Evolutionary conservation across 1,139 yeast genomes (phyloP), one percentile per base, ranked within the genome.

Genomic region (Scheffersomyces parashehatae): DNA sequence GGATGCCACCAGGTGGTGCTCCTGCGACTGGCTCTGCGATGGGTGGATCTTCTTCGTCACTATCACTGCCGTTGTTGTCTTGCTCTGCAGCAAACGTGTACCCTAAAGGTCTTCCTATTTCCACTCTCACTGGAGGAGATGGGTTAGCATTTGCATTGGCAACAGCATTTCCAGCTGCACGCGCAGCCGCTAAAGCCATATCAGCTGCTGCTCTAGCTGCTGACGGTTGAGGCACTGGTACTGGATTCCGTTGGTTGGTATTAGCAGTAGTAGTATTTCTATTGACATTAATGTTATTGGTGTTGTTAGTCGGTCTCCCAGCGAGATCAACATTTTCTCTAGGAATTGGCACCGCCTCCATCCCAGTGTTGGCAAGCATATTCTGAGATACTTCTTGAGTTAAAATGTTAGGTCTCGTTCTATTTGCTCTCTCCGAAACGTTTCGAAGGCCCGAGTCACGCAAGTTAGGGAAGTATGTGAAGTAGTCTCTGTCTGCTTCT

Each of bases 381-480:
- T 67, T 65, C 44, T 70, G 77, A n/a, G 66, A 55, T 4, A 67
- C 71, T 36, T 71, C 77, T 9, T 67, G 73, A 8, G 67, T 70
- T 29, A 72, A 56, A 10, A 73, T 70, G 26, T 62, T 63, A 4
- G 78, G 77, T 28, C 72, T 58, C 8, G 54, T 47, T 12, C 65
- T 48, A 44, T 69, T 71, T n/a, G 69, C 64, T 34, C 73, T 44
- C 36, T 60, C 64, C 1, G 73, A 69, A 12, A 64, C 44, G 7
- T 61, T 52, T 28, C 68, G 54, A 43, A 67, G 60, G 20, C 61
- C 47, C 12, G 64, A 49, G 30, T 67, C 70, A 20, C 62, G 49
- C 28, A 59, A 50, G 15, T 50, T 54, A 4, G 68, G 66, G 7
- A 63, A 59, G 45, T 70, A 72, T 1, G 58, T 53, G 44, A 59